These are phyloP conservation scores for Boletus smithii DNA, from an alignment of 1,284 basidiomycete species.

Conservation along the genomic window DNA sequence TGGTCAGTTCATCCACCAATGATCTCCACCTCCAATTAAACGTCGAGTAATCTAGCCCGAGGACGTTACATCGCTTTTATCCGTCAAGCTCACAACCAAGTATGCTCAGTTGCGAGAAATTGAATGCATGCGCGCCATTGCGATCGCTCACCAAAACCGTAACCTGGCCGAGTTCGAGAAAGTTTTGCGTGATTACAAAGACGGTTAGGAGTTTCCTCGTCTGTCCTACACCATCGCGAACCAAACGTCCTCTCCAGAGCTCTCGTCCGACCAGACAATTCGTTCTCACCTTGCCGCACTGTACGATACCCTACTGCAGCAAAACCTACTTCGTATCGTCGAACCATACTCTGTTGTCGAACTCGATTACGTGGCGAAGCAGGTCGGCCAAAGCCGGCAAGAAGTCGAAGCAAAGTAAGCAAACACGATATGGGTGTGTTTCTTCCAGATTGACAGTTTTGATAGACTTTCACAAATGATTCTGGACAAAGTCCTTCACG, in stretches of 20 bases:
- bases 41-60: slow-evolving; percentile 63
- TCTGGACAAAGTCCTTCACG: slow-evolving; percentile 90
- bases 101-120: slow-evolving; percentile 83
- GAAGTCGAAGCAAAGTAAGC: slow-evolving; percentile 93
- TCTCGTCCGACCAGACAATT: slow-evolving; percentile 92
- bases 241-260: slow-evolving; percentile 51
- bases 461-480: slow-evolving; percentile 94
- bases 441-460: slow-evolving; percentile 8
- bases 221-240: neutral
- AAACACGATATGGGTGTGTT: neutral
- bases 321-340: slow-evolving; percentile 91
- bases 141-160: slow-evolving; percentile 88
- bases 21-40: neutral
- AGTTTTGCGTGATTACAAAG: slow-evolving; percentile 83
- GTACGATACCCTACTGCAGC: slow-evolving; percentile 94
- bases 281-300: slow-evolving; percentile 89
- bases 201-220: slow-evolving; percentile 50
- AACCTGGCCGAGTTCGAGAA: slow-evolving; percentile 89
- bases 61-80: slow-evolving; percentile 84
- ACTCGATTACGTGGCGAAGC: slow-evolving; percentile 83
- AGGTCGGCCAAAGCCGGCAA: slow-evolving; percentile 86
- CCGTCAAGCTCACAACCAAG: slow-evolving; percentile 84
- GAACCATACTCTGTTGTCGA: slow-evolving; percentile 95
- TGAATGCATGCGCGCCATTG: slow-evolving; percentile 93
- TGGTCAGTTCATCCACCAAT: slow-evolving; percentile 50